Base-by-base conservation (phyloP, 2,329 filamentous ascomycete genomes). In the Alternaria conjuncta region DNA sequence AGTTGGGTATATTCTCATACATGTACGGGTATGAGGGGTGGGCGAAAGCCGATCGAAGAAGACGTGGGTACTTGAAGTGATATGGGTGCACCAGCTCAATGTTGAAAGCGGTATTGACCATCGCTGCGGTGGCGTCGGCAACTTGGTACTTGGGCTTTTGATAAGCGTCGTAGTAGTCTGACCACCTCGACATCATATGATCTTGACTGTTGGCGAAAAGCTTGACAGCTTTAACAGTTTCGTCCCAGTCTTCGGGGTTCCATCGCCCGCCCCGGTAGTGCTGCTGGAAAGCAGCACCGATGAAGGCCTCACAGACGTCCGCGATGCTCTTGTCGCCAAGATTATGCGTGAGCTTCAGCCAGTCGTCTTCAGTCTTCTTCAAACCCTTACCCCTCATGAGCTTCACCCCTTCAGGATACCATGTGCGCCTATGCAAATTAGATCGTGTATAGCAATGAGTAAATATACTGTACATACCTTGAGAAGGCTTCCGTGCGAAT, bases 241-340 rank as follows among this genome's bases (percentile, higher is more conserved):
- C 82, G 63, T 90, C 85, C 80, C 89, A 89, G 12, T 85, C 81
- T 47, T 83, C 74, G 3, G 79, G 72, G 21, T 77, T 63, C 82
- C 82, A 86, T 3, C 71, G 45, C 3, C 77, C 81, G 15, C 71
- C 77, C 25, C 80, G 71, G 43, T 87, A 84, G 55, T 86, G 82
- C 7, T 86, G 82, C 44, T 90, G 89, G 54, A 89, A 84, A 0
- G 94, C 91, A 3, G 95, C 96, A 6, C 95, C 96, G 51, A 99
- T 98, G 60, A 97, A 82, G 0, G 96, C 95, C 77, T 98, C 96
- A 64, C 93, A 97, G 1, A 98, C 94, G 79, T 98, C 96, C 4
- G 96, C 95, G 72, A 97, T 90, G 1, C 92, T 91, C 82, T 99
- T 99, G 80, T 97, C 92, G 1, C 89, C 90, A 2, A 99, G 86